A percentile compares a stretch with the other conserved stretches of the same genome.
Conservation (phyloP, 2,329 filamentous ascomycete species). For the Westerdykella sp. region DNA sequence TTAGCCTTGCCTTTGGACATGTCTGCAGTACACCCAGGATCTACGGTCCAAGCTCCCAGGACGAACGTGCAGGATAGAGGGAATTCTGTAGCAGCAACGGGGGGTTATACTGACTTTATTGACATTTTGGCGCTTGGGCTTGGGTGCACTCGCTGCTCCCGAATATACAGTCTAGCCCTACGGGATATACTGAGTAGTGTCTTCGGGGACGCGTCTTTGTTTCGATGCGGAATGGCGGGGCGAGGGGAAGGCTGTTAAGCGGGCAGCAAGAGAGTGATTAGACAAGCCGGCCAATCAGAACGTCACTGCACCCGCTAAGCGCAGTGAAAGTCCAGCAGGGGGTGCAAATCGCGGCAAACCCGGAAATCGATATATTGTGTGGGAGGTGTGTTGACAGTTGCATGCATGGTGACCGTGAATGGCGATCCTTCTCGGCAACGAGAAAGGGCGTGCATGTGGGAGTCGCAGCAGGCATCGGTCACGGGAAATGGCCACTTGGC, state of each 20-base stretch:
- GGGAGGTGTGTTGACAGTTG: too few relatives aligned
- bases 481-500: too few relatives aligned
- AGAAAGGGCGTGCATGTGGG: too few relatives aligned
- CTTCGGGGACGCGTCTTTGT: not conserved
- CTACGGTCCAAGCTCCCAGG: slow-evolving; percentile 1
- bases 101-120: slow-evolving; percentile 34
- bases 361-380: not conserved
- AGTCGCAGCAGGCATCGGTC: too few relatives aligned
- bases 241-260: slow-evolving; percentile 16
- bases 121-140: slow-evolving; percentile 18
- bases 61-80: slow-evolving; percentile 12
- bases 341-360: slow-evolving; percentile 10
- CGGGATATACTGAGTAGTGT: not conserved
- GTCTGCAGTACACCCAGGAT: slow-evolving; percentile 1
- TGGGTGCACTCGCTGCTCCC: too few relatives aligned
- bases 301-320: slow-evolving; percentile 11
- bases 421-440: too few relatives aligned
- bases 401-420: too few relatives aligned
- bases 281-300: slow-evolving; percentile 12
- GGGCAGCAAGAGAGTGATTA: slow-evolving; percentile 1
- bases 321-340: slow-evolving; percentile 1
- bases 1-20: slow-evolving; percentile 28
- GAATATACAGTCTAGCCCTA: not conserved
- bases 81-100: slow-evolving; percentile 4
- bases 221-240: slow-evolving; percentile 10